Evolutionary conservation across 1,284 basidiomycete species (phyloP).

Genomic region (Thecaphora thlaspeos): DNA sequence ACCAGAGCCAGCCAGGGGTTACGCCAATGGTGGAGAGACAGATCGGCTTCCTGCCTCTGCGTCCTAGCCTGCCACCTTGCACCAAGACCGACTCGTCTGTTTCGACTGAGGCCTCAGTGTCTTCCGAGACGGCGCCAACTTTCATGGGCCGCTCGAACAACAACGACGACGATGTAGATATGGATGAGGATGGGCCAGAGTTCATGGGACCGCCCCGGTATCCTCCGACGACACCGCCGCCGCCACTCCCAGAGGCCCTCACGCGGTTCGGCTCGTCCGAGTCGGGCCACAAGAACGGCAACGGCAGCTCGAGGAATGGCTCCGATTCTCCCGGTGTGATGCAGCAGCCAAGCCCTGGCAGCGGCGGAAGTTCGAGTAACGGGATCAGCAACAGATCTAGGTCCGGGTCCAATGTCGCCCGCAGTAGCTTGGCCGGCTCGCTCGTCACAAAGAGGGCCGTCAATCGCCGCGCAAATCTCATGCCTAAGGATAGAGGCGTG

Average conservation of each 20-base stretch:
- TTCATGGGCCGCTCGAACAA: no score
- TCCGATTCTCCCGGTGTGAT: slow-evolving; percentile 6
- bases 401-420: slow-evolving; percentile 17
- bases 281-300: slow-evolving; percentile 28
- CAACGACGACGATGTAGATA: neutral
- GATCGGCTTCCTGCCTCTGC: slow-evolving; percentile 10
- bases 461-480: slow-evolving; percentile 21
- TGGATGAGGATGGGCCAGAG: neutral
- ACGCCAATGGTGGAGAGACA: slow-evolving; percentile 21
- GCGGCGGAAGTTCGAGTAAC: neutral
- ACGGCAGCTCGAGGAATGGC: neutral
- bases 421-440: slow-evolving; percentile 1
- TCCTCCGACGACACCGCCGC: neutral
- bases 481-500: slow-evolving; percentile 38
- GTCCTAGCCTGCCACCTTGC: no score
- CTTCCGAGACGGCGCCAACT: no score
- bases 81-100: no score
- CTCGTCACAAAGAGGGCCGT: slow-evolving; percentile 24
- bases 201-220: neutral
- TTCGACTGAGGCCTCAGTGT: no score
- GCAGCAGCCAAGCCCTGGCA: slow-evolving; percentile 10
- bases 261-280: slow-evolving; percentile 16
- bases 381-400: slow-evolving; percentile 10
- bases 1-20: slow-evolving; percentile 7
- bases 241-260: neutral